Conservation (phyloP, 2,329 filamentous ascomycete species). For the Penicillium rolfsii region DNA sequence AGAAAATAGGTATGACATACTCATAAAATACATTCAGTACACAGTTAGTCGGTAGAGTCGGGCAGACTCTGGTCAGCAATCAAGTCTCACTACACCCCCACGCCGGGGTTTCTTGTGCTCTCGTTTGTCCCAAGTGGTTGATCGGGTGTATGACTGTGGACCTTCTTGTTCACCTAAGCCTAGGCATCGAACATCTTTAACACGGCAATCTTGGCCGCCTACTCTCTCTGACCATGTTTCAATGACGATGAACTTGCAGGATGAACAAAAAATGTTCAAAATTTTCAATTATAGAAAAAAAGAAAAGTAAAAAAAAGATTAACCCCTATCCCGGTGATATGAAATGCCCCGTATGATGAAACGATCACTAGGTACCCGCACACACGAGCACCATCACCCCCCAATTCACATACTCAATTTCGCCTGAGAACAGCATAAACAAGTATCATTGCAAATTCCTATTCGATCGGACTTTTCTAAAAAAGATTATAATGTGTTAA, state of each 20-base stretch:
- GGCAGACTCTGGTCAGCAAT: not conserved
- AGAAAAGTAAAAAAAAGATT: not conserved
- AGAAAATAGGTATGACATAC: not conserved
- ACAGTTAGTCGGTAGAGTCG: not conserved
- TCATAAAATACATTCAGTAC: not conserved
- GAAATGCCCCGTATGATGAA: too few relatives aligned
- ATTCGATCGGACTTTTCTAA: too few relatives aligned
- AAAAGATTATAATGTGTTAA: too few relatives aligned
- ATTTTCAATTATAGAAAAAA: not conserved
- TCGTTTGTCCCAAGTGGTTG: not conserved
- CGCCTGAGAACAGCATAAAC: too few relatives aligned
- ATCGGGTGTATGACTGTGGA: not conserved
- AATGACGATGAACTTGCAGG: not conserved
- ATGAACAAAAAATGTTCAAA: not conserved
- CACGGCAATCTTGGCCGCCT: not conserved
- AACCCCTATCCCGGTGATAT: too few relatives aligned
- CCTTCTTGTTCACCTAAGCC: not conserved
- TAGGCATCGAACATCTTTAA: not conserved
- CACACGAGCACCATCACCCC: too few relatives aligned
- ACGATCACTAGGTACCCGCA: too few relatives aligned
- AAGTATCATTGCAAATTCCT: too few relatives aligned
- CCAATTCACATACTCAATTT: too few relatives aligned
- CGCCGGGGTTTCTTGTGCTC: not conserved
- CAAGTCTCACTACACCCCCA: not conserved
- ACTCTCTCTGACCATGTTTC: not conserved